Evolutionary conservation across 2,329 filamentous ascomycete species (phyloP).

Genomic region (Colletotrichum eleusines): DNA sequence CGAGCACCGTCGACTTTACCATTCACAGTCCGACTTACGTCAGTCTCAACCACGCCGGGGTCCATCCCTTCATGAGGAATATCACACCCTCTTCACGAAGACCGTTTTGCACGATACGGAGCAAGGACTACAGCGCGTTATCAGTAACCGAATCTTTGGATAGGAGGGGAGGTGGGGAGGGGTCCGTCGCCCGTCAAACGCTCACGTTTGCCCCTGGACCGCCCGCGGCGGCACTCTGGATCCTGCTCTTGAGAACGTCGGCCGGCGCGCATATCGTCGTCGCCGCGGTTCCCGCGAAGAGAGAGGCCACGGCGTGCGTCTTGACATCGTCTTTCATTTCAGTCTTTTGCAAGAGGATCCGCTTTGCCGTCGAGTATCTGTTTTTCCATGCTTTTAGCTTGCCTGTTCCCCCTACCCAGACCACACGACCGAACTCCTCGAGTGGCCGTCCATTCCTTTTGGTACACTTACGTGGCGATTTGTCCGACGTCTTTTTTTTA

Average conservation of each 20-base stretch:
- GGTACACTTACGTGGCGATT: conserved; percentile 56
- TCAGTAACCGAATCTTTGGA: background rate
- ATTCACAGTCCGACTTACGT: conserved; percentile 48
- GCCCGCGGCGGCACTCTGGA: conserved; percentile 51
- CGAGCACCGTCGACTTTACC: conserved; percentile 38
- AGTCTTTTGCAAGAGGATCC: conserved; percentile 47
- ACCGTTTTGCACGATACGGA: conserved; percentile 51
- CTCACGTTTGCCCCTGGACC: conserved; percentile 33
- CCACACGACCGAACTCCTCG: too few species aligned
- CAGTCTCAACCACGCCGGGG: conserved; percentile 58
- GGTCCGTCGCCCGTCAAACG: conserved; percentile 26
- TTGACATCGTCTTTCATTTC: conserved; percentile 53
- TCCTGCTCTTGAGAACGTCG: conserved; percentile 58
- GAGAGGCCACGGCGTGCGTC: conserved; percentile 56
- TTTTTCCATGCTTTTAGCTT: background rate
- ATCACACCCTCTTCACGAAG: conserved; percentile 54
- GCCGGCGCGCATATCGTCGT: conserved; percentile 60
- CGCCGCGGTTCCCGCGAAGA: conserved; percentile 59
- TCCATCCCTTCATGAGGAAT: conserved; percentile 62
- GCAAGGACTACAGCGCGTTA: conserved; percentile 46
- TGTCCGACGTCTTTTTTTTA: conserved; percentile 58
- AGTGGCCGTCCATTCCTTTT: conserved; percentile 27
- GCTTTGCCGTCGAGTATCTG: conserved; percentile 53
- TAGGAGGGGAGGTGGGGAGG: background rate
- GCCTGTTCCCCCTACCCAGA: background rate